Percentiles rank a stretch among this genome's conserved stretches.
Conservation (phyloP, 2,329 filamentous ascomycete species). For the Ceratocystis variospora region DNA sequence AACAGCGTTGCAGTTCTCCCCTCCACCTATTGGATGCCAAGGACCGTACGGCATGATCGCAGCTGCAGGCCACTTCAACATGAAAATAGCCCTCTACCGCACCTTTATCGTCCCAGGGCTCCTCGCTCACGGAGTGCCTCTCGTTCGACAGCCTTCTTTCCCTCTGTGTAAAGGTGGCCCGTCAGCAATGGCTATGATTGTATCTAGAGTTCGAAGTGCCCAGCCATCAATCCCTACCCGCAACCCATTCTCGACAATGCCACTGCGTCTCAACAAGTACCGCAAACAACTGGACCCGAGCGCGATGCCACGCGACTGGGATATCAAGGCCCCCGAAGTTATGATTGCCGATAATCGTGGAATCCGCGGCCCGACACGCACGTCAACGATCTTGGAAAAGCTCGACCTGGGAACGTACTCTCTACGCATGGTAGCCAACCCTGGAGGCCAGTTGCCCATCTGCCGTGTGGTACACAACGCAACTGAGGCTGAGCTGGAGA, state of each 20-base stretch:
- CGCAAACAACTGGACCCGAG: conserved; percentile 1
- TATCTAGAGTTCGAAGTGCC: background rate
- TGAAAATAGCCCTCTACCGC: conserved; percentile 25
- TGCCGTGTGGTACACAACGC: conserved; percentile 56
- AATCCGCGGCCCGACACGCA: conserved; percentile 29
- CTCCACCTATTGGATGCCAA: background rate
- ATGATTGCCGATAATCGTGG: conserved; percentile 30
- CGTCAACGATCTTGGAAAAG: conserved; percentile 30
- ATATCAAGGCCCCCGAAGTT: conserved; percentile 32
- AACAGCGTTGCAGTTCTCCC: too few species aligned
- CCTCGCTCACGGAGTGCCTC: conserved; percentile 33
- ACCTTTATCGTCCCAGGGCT: conserved; percentile 21
- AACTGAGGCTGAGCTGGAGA: conserved; percentile 33
- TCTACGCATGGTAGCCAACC: conserved; percentile 32
- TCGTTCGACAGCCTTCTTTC: conserved; percentile 29
- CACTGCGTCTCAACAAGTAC: conserved; percentile 13
- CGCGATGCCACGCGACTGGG: conserved; percentile 30
- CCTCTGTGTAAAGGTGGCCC: background rate
- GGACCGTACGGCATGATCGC: conserved; percentile 8
- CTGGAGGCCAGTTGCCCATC: conserved; percentile 31
- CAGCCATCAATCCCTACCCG: background rate
- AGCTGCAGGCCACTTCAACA: conserved; percentile 22
- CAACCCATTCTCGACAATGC: conserved; percentile 8
- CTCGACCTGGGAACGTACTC: conserved; percentile 27
- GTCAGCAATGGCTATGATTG: conserved; percentile 20